A percentile compares a stretch with the other conserved stretches of the same genome.
Conservation (phyloP, 2,329 filamentous ascomycete species). For the Ophiostoma fasciatum region DNA sequence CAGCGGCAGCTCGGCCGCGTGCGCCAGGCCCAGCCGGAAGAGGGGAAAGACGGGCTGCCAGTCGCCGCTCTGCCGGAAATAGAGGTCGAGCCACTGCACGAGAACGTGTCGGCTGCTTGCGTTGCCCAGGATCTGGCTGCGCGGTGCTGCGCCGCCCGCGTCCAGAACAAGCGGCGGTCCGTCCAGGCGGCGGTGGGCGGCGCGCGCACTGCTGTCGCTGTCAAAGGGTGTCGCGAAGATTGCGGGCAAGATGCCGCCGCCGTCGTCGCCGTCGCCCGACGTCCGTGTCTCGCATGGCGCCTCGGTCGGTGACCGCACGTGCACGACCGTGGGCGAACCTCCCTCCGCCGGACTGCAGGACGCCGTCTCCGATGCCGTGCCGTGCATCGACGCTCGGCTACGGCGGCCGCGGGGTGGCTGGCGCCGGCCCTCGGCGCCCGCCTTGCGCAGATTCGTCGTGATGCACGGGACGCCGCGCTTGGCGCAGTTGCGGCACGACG, state of each 20-base stretch:
- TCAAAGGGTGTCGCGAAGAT: conserved; percentile 1
- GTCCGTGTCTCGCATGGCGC: too few species aligned
- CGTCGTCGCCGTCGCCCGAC: too few species aligned
- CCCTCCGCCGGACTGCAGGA: neutral
- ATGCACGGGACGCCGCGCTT: conserved; percentile 2
- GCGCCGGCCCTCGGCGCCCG: neutral
- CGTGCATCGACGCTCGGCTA: neutral
- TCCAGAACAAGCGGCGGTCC: neutral
- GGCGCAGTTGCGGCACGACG: conserved; percentile 6
- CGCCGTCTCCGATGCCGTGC: neutral
- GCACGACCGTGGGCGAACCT: neutral
- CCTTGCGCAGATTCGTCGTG: conserved; percentile 4
- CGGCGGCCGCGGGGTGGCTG: conserved; percentile 2
- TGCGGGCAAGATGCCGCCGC: neutral
- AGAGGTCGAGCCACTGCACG: conserved; percentile 8
- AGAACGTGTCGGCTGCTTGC: conserved; percentile 4
- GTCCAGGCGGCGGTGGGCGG: neutral
- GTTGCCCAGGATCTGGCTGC: neutral
- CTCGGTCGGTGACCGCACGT: too few species aligned
- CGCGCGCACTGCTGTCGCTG: neutral
- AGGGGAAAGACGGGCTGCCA: conserved; percentile 6
- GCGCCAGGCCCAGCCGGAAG: conserved; percentile 3
- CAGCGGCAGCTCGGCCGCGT: conserved; percentile 3
- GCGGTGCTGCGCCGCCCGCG: too few species aligned
- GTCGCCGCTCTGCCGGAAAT: conserved; percentile 2